These are phyloP conservation scores for Arachis monticola DNA, from an alignment of 331 rosid species.

Conservation along the genomic window DNA sequence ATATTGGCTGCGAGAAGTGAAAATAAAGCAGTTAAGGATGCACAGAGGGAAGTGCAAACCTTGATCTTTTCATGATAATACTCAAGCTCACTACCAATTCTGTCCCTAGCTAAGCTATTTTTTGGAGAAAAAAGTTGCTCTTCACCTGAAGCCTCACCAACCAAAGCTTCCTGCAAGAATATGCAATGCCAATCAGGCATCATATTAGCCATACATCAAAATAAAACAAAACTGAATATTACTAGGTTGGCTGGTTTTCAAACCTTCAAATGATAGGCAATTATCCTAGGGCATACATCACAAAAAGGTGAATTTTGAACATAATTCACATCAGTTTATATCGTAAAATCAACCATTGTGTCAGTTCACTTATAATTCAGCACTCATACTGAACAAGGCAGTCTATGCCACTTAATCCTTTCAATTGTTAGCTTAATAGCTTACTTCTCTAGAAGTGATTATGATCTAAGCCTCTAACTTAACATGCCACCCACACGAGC, in stretches of 20 bases:
- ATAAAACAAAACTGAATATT: neutral
- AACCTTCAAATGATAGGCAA: no score
- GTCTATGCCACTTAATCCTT: conserved; percentile 22
- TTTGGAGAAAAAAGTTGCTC: conserved; percentile 81
- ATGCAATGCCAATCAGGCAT: conserved; percentile 35
- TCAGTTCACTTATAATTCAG: conserved; percentile 6
- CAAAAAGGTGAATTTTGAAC: neutral
- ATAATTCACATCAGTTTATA: neutral
- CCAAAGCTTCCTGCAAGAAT: conserved; percentile 84
- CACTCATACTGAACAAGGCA: conserved; percentile 25
- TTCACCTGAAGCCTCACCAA: conserved; percentile 81
- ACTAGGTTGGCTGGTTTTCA: neutral
- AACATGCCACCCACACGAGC: conserved; percentile 10
- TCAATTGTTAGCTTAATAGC: neutral
- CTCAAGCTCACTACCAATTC: conserved; percentile 60
- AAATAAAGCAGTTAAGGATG: conserved; percentile 7
- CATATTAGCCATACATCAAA: conserved; percentile 5
- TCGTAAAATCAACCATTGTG: conserved; percentile 6
- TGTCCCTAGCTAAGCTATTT: conserved; percentile 54
- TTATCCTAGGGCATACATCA: no score
- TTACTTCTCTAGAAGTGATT: conserved; percentile 2
- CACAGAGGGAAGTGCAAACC: conserved; percentile 42
- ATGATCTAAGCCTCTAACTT: conserved; percentile 18
- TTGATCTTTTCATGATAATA: conserved; percentile 53
- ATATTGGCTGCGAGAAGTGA: neutral